Evolutionary conservation across 2,329 filamentous ascomycete species (phyloP), one percentile per base, ranked within the genome.

Genomic region (Parafenestella ontariensis): DNA sequence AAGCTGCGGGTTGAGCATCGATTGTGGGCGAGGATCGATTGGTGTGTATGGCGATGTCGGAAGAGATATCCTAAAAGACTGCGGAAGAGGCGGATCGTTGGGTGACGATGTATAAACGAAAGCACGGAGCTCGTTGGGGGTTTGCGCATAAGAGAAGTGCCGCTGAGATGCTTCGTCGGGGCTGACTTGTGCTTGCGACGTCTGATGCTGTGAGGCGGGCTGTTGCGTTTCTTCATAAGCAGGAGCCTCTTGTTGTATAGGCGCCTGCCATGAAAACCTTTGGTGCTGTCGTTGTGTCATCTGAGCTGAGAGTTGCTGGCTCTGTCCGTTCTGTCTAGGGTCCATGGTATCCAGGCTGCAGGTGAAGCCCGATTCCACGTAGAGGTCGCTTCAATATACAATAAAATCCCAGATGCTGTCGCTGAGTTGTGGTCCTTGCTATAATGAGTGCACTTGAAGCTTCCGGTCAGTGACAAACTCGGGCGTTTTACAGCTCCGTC

Each of bases 81-180:
- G 62, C 20, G 67, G 68, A 46, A 64, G 49, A 9, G 67, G 64
- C 40, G 69, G 68, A 21, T 69, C 67, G 28, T 54, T 63, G 5
- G 65, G 62, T 33, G 64, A 70, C 2, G 66, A 64, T 23, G 63
- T 61, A 37, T 69, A 70, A 37, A 66, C 61, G 47, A 60, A 59
- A 33, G 58, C 70, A 37, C 69, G 65, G 54, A 68, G 69, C 51
- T 74, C 72, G 11, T 71, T 60, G 7, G 74, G 74, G 17, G 73
- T 76, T 29, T 72, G 69, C 36, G 71, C 68, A 59, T 74, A 76
- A 3, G 72, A 75, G 49, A 74, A 74, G 44, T 62, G 69, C 58
- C 73, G 58, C 36, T 40, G 37, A 10, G 62, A 56, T 8, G 52
- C 50, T 39, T 53, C 53, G 42, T 61, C 62, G 17, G 58, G 65